A percentile compares a stretch with the other conserved stretches of the same genome.
These are phyloP conservation scores for Chytriomyces sp. DNA, from an alignment of 192 early-diverging fungal species.

Conservation along the genomic window DNA sequence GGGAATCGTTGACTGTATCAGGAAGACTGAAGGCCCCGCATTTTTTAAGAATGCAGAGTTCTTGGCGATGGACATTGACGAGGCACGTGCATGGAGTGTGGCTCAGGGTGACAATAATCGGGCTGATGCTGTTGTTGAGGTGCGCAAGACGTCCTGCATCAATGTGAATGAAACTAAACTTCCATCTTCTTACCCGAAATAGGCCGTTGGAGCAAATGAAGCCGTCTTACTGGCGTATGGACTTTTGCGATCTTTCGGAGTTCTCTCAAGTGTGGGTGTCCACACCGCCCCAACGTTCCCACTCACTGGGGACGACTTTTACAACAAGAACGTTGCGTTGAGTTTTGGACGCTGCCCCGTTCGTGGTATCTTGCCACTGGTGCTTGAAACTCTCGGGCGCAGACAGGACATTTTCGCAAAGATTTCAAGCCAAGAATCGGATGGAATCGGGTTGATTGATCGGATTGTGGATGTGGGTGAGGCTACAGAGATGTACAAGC, in stretches of 20 bases:
- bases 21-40: neutral
- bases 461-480: conserved; percentile 49
- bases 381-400: conserved; percentile 33
- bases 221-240: conserved; percentile 53
- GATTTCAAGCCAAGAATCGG: conserved; percentile 39
- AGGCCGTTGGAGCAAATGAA: conserved; percentile 50
- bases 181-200: neutral
- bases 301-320: conserved; percentile 56
- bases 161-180: neutral
- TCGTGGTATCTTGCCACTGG: conserved; percentile 50
- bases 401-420: conserved; percentile 48
- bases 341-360: conserved; percentile 59
- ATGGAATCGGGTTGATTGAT: conserved; percentile 28
- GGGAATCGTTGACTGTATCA: conserved; percentile 2
- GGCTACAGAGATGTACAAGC: conserved; percentile 54
- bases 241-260: conserved; percentile 56
- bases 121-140: conserved; percentile 22
- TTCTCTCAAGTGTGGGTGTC: conserved; percentile 61
- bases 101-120: neutral
- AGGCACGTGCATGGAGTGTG: neutral
- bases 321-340: conserved; percentile 63
- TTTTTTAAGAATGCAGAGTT: neutral
- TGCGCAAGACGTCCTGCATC: neutral
- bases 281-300: conserved; percentile 58
- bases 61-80: neutral